Base-by-base conservation (phyloP, 2,329 filamentous ascomycete species). In the Neurospora sp. region DNA sequence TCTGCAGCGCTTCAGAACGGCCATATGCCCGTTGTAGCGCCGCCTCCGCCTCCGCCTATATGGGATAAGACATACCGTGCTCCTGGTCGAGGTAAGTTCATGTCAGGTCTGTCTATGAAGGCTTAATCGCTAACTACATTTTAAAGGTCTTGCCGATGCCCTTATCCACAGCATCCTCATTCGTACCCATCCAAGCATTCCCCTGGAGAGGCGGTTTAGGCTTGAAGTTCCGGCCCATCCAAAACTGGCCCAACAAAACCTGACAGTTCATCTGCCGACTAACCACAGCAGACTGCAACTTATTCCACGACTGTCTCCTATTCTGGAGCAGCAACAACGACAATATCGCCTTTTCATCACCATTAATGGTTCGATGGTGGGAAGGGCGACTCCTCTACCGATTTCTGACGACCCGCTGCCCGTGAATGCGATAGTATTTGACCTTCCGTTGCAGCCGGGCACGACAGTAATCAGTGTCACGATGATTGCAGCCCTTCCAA, bases 401-500 rank as follows among this genome's bases (percentile, higher is more conserved):
- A 83, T 85, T 33, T 84, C 86, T 3, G 84, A 87, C 28, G 87
- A 88, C 68, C 80, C 82, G 28, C 80, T 85, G 65, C 83, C 85
- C 74, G 83, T 80, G 66, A 83, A 84, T 71, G 88, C 88, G 72
- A 89, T 90, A n/a, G 82, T 91, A 0, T 97, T 93, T 75, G 93
- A 97, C 74, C 86, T 89, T 8, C 87, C 87, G 68, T 82, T 97
- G 37, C 85, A 87, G 36, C 85, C 87, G 1, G 93, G 92, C 6
- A 85, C 93, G 67, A 97, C 96, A 74, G 86, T 89, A 66, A 86
- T 97, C 67, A 91, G 93, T 75, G 85, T 96, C 8, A 91, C 95
- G 75, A 83, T 95, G 70, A 87, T 93, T 73, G 92, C 91, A 1
- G 89, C 89, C 6, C 84, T 92, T 62, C 87, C 86, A 1, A 87